A percentile compares a stretch with the other conserved stretches of the same genome.
These are phyloP conservation scores for Wickerhamomyces xylosicus DNA, from an alignment of 805 yeast species.

Conservation along the genomic window DNA sequence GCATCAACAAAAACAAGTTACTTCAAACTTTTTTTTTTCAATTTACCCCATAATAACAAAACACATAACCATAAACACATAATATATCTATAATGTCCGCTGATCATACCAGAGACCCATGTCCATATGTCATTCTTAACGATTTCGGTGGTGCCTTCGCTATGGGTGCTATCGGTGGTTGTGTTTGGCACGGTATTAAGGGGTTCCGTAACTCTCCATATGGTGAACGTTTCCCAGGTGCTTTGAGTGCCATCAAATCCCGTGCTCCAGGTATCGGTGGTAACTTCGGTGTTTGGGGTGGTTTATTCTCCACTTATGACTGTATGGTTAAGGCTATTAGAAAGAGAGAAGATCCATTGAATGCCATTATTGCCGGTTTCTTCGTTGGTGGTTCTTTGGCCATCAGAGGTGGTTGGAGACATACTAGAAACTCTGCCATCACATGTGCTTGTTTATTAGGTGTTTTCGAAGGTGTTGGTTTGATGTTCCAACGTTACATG, in stretches of 20 bases:
- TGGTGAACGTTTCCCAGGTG: slow-evolving; percentile 91
- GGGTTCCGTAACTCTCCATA: slow-evolving; percentile 97
- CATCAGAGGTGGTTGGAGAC: slow-evolving; percentile 97
- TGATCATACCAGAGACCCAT: slow-evolving; percentile 98
- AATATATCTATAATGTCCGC: slow-evolving; percentile 50
- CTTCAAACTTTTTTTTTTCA: too few species aligned
- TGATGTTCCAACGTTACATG: slow-evolving; percentile 85
- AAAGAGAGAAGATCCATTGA: slow-evolving; percentile 97
- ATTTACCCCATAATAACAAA: too few species aligned
- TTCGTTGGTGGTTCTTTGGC: slow-evolving; percentile 98
- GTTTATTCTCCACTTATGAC: slow-evolving; percentile 89
- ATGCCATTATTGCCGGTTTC: slow-evolving; percentile 95
- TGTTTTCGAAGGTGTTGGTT: slow-evolving; percentile 96
- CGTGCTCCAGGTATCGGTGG: slow-evolving; percentile 99
- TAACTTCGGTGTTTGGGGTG: slow-evolving; percentile 99
- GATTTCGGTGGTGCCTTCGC: slow-evolving; percentile 99
- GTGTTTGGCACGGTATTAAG: slow-evolving; percentile 97
- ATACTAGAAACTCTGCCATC: slow-evolving; percentile 91
- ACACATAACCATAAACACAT: background rate
- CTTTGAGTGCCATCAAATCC: slow-evolving; percentile 82
- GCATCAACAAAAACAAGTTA: too few species aligned
- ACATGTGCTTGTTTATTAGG: slow-evolving; percentile 96
- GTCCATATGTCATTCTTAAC: slow-evolving; percentile 91
- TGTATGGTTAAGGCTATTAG: slow-evolving; percentile 93
- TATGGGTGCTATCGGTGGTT: slow-evolving; percentile 99